Evolutionary conservation across 768 basidiomycete species (phyloP), one percentile per base, ranked within the genome.

Genomic region (Boletus subparvulus): DNA sequence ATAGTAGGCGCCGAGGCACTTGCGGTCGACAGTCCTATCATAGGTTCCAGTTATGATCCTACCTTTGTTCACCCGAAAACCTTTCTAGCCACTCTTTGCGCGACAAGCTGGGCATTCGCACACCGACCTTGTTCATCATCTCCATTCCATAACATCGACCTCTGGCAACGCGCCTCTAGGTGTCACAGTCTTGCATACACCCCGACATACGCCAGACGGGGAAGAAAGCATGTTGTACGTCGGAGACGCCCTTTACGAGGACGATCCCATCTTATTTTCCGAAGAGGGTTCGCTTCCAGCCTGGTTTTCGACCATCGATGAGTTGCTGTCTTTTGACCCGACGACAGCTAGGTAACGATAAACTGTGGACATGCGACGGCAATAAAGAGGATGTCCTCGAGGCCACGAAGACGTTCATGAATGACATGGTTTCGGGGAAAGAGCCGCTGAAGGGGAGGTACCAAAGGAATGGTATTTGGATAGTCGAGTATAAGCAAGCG

Each of bases 181-280:
- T 1, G 59, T 84, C 26, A 73, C 58, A 3, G 69, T 83, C 53
- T 70, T 84, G 52, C 83, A 84, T 57, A 83, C 81, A 0, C 82
- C 83, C 0, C 82, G 83, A 28, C 83, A 85, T 55, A 83, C 79
- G 0, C 83, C 83, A 3, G 84, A 83, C 52, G 69, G 65, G 13
- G 64, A 58, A 7, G 83, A 83, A 50, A 69, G 66, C 58, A 80
- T 83, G 81, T 69, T 83, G 1, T 84, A 82, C 47, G 80, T 82
- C 12, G 84, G 84, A 3, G 83, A 84, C 57, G 77, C 80, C 44
- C 68, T 83, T 42, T 84, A 85, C 58, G 83, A 85, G 61, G 66
- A 76, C 52, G 81, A 78, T 36, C 76, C 73, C 6, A 84, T 83
- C 63, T 80, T 84, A 61, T 84, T 85, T 63, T 77, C 83, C 0